These are phyloP conservation scores for Helotiales sp. DNA, from an alignment of 2,329 filamentous ascomycete genomes.

Conservation along the genomic window DNA sequence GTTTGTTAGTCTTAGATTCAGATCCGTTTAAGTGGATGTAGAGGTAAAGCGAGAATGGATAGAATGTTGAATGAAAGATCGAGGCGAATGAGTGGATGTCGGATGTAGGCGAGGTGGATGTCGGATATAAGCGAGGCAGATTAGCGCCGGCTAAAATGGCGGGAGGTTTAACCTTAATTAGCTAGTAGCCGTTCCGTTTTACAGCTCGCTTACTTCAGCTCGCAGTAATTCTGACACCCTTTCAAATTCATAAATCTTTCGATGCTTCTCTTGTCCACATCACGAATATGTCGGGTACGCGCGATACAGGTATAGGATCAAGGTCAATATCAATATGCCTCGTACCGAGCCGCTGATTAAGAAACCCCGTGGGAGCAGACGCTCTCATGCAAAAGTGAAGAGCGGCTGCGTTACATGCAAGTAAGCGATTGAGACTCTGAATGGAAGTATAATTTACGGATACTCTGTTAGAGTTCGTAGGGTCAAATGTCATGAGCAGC, in stretches of 20 bases:
- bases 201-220: too few species aligned
- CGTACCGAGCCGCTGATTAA: neutral
- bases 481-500: constrained; percentile 20
- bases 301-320: neutral
- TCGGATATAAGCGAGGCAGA: too few species aligned
- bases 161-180: neutral
- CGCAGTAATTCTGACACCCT: neutral
- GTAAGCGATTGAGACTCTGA: neutral
- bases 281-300: neutral
- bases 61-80: too few species aligned
- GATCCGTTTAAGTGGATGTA: too few species aligned
- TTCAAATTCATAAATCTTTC: neutral
- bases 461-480: constrained; percentile 7
- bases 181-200: neutral
- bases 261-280: neutral
- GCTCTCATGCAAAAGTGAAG: constrained; percentile 4
- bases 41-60: too few species aligned
- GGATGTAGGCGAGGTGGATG: too few species aligned
- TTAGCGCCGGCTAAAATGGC: neutral
- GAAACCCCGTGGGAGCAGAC: neutral
- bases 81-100: too few species aligned
- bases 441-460: neutral
- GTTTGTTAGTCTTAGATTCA: too few species aligned
- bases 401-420: constrained; percentile 21
- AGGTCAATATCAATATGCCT: neutral